These are phyloP conservation scores for Chaetoceros muelleri DNA, from an alignment of 108 stramenopile species.

Conservation along the genomic window DNA sequence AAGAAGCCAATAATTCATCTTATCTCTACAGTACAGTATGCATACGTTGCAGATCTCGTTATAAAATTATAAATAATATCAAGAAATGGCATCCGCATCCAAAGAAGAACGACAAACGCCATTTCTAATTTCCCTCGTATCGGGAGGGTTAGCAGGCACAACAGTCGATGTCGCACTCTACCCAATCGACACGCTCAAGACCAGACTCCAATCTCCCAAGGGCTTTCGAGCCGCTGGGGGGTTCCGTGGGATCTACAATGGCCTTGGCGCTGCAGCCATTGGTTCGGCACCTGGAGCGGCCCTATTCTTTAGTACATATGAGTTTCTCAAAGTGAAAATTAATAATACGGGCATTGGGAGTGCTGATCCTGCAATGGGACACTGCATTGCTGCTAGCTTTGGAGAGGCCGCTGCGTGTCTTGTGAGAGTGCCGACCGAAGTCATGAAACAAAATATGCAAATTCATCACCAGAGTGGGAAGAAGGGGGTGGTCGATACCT, in stretches of 20 bases:
- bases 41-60: too few relatives aligned
- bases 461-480: slow-evolving; percentile 39
- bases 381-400: slow-evolving; percentile 83
- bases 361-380: slow-evolving; percentile 35
- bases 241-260: slow-evolving; percentile 79
- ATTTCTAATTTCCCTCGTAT: slow-evolving; percentile 59
- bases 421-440: slow-evolving; percentile 96
- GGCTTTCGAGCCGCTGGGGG: slow-evolving; percentile 85
- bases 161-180: slow-evolving; percentile 85
- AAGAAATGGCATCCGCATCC: neutral
- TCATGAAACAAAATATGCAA: slow-evolving; percentile 97
- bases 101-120: slow-evolving; percentile 26
- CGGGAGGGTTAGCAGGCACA: slow-evolving; percentile 84
- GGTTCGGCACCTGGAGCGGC: slow-evolving; percentile 90
- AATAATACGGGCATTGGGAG: slow-evolving; percentile 4
- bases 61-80: too few relatives aligned
- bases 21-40: too few relatives aligned
- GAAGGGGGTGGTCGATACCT: slow-evolving; percentile 28
- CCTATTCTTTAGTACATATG: slow-evolving; percentile 94
- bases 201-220: slow-evolving; percentile 80
- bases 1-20: too few relatives aligned
- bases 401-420: slow-evolving; percentile 93
- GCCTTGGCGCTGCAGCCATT: slow-evolving; percentile 72
- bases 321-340: slow-evolving; percentile 23
- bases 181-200: slow-evolving; percentile 94